A percentile compares a stretch with the other conserved stretches of the same genome.
phyloP scores from a whole-genome alignment of 108 stramenopile genomes.

The Nitzschia sp. region DNA sequence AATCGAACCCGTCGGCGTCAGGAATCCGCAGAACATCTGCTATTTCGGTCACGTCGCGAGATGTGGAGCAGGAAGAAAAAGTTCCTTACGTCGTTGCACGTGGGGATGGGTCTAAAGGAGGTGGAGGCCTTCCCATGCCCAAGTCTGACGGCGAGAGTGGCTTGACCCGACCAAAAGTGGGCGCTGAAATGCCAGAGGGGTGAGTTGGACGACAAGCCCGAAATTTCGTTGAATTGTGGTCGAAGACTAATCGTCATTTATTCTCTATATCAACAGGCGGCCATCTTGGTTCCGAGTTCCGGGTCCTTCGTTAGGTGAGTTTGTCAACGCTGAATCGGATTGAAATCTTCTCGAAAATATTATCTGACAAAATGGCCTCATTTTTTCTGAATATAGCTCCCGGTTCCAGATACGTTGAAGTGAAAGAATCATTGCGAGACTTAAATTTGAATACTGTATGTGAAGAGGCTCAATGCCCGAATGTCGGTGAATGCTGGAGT shows the following conservation, averaged over 20 bases:
- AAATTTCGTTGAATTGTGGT: too few relatives aligned
- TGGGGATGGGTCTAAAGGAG: slow-evolving; percentile 84
- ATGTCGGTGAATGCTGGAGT: slow-evolving; percentile 99
- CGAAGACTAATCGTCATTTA: too few relatives aligned
- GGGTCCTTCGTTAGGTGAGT: slow-evolving; percentile 51
- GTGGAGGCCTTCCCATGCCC: slow-evolving; percentile 86
- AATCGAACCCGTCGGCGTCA: not conserved
- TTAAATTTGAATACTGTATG: slow-evolving; percentile 95
- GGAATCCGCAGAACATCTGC: not conserved
- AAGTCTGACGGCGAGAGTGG: slow-evolving; percentile 25
- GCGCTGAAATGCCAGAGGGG: slow-evolving; percentile 84
- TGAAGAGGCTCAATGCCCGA: slow-evolving; percentile 99
- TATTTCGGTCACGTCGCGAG: not conserved
- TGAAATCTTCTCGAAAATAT: not conserved
- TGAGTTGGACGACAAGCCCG: slow-evolving; percentile 12
- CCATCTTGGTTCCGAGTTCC: slow-evolving; percentile 81
- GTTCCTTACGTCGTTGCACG: slow-evolving; percentile 55
- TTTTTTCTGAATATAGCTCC: slow-evolving; percentile 15
- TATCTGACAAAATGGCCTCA: not conserved
- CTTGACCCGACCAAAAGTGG: slow-evolving; percentile 71
- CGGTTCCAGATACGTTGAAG: slow-evolving; percentile 72
- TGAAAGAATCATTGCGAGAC: slow-evolving; percentile 72
- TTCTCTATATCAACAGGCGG: too few relatives aligned
- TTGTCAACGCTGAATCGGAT: not conserved
- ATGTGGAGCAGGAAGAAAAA: slow-evolving; percentile 7